Evolutionary conservation across 768 basidiomycete species (phyloP).

Genomic region (Rossbeevera mucosa): DNA sequence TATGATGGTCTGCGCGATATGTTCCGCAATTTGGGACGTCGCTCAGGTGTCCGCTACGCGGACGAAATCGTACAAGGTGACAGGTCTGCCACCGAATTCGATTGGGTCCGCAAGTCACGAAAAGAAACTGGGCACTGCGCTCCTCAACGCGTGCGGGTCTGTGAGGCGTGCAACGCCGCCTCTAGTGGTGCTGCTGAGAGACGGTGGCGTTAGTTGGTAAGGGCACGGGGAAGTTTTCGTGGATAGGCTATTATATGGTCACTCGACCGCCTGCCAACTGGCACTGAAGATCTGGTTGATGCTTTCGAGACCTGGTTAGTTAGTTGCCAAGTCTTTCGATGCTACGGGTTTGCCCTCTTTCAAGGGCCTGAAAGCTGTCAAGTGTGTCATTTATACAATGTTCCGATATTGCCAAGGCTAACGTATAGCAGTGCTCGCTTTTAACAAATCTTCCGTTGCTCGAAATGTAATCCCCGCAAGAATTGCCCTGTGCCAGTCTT

Average conservation of each 20-base stretch:
- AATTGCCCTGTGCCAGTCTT: neutral
- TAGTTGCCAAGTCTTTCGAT: neutral
- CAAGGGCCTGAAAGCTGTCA: neutral
- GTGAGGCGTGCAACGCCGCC: constrained; percentile 32
- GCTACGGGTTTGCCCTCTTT: constrained; percentile 1
- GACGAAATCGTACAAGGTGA: constrained; percentile 19
- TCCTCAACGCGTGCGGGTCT: constrained; percentile 29
- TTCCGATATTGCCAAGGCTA: neutral
- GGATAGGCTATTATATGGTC: constrained; percentile 1
- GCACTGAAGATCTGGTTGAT: neutral
- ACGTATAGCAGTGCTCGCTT: neutral
- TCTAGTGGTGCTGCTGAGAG: constrained; percentile 22
- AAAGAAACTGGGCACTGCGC: constrained; percentile 14
- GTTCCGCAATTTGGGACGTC: constrained; percentile 56
- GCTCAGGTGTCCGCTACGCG: constrained; percentile 43
- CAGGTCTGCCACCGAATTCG: constrained; percentile 35
- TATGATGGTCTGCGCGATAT: constrained; percentile 77
- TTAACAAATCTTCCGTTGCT: neutral
- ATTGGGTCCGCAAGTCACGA: constrained; percentile 40
- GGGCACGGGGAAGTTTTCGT: constrained; percentile 4
- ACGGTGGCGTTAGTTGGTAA: constrained; percentile 22
- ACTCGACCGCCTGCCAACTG: neutral
- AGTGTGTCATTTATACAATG: neutral
- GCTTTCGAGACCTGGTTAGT: neutral
- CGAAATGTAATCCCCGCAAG: neutral